A percentile compares a stretch with the other conserved stretches of the same genome.
These are phyloP conservation scores for Exophiala bonariae DNA, from an alignment of 2,329 filamentous ascomycete genomes.

Conservation along the genomic window DNA sequence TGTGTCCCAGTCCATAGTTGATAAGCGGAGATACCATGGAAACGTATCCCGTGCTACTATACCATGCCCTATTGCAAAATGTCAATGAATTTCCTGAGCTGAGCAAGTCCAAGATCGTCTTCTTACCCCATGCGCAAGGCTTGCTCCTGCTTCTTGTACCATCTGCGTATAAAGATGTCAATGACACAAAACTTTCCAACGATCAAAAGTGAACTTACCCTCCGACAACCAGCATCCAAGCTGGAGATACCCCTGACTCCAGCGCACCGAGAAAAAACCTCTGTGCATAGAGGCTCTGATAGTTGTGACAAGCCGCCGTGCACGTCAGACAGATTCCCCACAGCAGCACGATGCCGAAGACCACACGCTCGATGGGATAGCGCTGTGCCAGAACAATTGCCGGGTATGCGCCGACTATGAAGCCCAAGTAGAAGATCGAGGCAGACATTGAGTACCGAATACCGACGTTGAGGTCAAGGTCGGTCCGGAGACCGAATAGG, in stretches of 20 bases:
- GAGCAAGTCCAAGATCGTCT: background rate
- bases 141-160: constrained; percentile 67
- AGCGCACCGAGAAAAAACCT: constrained; percentile 64
- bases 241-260: constrained; percentile 64
- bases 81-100: background rate
- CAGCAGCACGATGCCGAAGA: constrained; percentile 62
- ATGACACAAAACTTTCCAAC: background rate
- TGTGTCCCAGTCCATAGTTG: constrained; percentile 68
- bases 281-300: constrained; percentile 64
- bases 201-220: constrained; percentile 28
- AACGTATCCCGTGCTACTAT: constrained; percentile 49
- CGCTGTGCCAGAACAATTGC: constrained; percentile 70
- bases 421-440: constrained; percentile 66
- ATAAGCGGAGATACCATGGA: constrained; percentile 52
- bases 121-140: constrained; percentile 56
- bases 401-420: constrained; percentile 71
- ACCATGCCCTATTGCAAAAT: constrained; percentile 55
- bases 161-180: too few species aligned
- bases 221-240: constrained; percentile 64
- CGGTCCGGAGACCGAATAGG: constrained; percentile 42
- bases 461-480: constrained; percentile 41
- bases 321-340: constrained; percentile 69
- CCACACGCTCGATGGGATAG: constrained; percentile 63
- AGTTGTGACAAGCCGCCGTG: constrained; percentile 64
- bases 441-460: constrained; percentile 38